phyloP scores from a whole-genome alignment of 768 basidiomycete genomes.

The Pulveroboletus sp. region DNA sequence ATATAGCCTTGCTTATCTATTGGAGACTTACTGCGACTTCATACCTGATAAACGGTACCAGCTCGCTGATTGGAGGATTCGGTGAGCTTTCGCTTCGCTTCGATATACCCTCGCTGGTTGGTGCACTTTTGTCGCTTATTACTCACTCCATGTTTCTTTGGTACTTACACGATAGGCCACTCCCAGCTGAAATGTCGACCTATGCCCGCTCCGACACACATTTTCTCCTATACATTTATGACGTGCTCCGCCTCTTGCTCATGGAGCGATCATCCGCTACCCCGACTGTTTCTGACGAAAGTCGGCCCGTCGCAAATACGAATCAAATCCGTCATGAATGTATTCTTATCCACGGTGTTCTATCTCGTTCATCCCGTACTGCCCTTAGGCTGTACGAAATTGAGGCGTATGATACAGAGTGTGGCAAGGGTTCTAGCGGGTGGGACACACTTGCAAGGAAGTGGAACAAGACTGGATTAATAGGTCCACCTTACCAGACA shows the following conservation, averaged over 20 bases:
- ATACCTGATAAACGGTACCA: constrained; percentile 94
- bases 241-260: constrained; percentile 82
- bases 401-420: constrained; percentile 63
- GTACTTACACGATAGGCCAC: constrained; percentile 42
- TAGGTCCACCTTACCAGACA: constrained; percentile 16
- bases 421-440: constrained; percentile 62
- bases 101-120: background rate
- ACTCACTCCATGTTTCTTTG: background rate
- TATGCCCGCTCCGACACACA: constrained; percentile 98
- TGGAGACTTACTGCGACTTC: constrained; percentile 88
- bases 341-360: constrained; percentile 53
- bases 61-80: constrained; percentile 95
- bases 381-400: constrained; percentile 65
- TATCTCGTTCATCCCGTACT: constrained; percentile 73
- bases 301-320: background rate
- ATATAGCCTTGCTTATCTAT: constrained; percentile 77
- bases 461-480: constrained; percentile 68
- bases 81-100: constrained; percentile 38
- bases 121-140: background rate
- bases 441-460: constrained; percentile 77
- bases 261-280: constrained; percentile 55
- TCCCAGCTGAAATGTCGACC: constrained; percentile 81
- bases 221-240: constrained; percentile 89
- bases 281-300: constrained; percentile 20
- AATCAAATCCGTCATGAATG: constrained; percentile 25